Percentiles rank a stretch among this genome's conserved stretches.
These are phyloP conservation scores for Emmonsiellopsis sp. DNA, from an alignment of 2,329 filamentous ascomycete species.

Conservation along the genomic window DNA sequence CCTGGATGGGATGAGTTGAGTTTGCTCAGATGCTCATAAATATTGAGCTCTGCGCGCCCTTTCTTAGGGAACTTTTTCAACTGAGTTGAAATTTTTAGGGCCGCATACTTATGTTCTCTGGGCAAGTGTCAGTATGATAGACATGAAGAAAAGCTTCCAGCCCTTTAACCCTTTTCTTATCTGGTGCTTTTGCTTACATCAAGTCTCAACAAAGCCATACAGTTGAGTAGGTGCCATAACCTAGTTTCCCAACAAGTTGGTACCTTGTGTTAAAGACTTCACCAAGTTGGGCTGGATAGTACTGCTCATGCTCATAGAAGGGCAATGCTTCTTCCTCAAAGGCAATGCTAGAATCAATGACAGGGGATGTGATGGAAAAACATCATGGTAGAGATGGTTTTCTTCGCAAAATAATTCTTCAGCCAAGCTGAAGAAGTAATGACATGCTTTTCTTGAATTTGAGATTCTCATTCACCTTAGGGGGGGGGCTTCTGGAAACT, in stretches of 20 bases:
- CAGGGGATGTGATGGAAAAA: not conserved
- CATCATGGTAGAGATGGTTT: too few relatives aligned
- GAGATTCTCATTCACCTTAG: too few relatives aligned
- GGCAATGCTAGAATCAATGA: not conserved
- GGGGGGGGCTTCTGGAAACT: too few relatives aligned
- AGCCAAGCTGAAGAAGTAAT: too few relatives aligned
- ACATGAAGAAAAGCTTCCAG: not conserved
- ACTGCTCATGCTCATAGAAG: not conserved
- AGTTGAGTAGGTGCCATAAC: not conserved
- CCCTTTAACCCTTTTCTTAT: too few relatives aligned
- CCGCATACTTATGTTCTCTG: not conserved
- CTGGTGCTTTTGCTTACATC: not conserved
- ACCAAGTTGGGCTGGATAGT: not conserved
- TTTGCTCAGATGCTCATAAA: constrained; percentile 13
- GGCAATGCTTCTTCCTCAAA: not conserved
- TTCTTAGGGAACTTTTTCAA: constrained; percentile 8
- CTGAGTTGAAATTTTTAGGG: constrained; percentile 5
- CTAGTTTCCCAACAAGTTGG: not conserved
- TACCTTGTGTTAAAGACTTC: not conserved
- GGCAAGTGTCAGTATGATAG: not conserved
- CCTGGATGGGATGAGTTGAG: constrained; percentile 13
- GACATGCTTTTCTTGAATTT: too few relatives aligned
- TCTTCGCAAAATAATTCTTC: too few relatives aligned
- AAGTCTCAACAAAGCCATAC: not conserved
- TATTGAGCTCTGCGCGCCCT: not conserved